These are phyloP conservation scores for Skeletonema potamos DNA, from an alignment of 108 stramenopile genomes.

Conservation along the genomic window DNA sequence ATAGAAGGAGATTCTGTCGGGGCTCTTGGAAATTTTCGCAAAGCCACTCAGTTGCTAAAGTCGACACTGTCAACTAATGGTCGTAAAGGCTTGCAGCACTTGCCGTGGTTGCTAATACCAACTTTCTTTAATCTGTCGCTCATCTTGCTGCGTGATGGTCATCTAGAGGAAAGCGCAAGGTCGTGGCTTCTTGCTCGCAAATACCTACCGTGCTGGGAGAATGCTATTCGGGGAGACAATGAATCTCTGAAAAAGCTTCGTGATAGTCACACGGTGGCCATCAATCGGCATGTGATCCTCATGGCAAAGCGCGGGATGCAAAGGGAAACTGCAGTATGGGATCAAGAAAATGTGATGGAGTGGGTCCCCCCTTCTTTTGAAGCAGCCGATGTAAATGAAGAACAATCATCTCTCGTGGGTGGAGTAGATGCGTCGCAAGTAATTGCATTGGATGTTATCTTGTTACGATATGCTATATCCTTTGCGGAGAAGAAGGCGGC, in stretches of 20 bases:
- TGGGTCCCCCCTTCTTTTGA: slow-evolving; percentile 33
- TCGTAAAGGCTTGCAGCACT: slow-evolving; percentile 2
- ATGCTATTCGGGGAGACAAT: slow-evolving; percentile 26
- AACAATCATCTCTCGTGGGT: slow-evolving; percentile 10
- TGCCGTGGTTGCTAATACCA: slow-evolving; percentile 32
- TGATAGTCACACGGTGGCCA: slow-evolving; percentile 15
- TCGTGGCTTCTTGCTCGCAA: slow-evolving; percentile 42
- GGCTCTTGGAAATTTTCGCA: slow-evolving; percentile 35
- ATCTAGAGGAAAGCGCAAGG: slow-evolving; percentile 32
- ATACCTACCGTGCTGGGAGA: slow-evolving; percentile 28
- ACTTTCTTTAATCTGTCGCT: slow-evolving; percentile 47
- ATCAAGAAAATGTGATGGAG: slow-evolving; percentile 27
- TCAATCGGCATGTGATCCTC: slow-evolving; percentile 41
- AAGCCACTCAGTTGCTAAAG: slow-evolving; percentile 10
- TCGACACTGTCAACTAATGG: background rate
- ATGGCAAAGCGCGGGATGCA: slow-evolving; percentile 27
- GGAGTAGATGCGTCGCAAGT: slow-evolving; percentile 40
- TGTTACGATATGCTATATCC: slow-evolving; percentile 30
- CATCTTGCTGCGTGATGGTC: slow-evolving; percentile 36
- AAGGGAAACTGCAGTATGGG: slow-evolving; percentile 2
- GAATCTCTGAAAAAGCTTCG: slow-evolving; percentile 16
- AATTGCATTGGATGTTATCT: slow-evolving; percentile 36
- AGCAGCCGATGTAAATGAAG: slow-evolving; percentile 11
- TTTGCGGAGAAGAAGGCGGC: slow-evolving; percentile 42
- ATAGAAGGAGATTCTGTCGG: slow-evolving; percentile 30